Evolutionary conservation across 2,329 filamentous ascomycete genomes (phyloP), one percentile per base, ranked within the genome.

Genomic region (Fusarium mundagurra): DNA sequence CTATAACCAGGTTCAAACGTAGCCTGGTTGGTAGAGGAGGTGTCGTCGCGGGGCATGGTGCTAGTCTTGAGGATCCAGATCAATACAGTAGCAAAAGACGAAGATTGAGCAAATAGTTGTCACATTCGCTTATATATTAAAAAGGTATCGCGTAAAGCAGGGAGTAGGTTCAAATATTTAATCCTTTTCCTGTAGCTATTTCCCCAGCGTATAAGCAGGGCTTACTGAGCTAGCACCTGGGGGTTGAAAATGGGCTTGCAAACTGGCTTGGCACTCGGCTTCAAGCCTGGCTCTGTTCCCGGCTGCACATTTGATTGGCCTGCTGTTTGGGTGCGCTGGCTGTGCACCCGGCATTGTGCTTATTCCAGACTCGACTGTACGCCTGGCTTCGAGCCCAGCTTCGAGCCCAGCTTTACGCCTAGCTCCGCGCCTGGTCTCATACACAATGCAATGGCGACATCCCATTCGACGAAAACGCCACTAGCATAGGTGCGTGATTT

Each of bases 101-200:
- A 17, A 22, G 12, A 9, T 48, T 22, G 20, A 22, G 10, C 13
- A 11, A 48, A 48, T 2, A 6, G 9, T 6, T 8, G 27, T 6
- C 14, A 14, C 0, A 17, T 48, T 4, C 17, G 14, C 45, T 48
- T 31, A 39, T 39, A 22, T 39, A 39, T 1, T 22, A 22, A 5
- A 31, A 22, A 22, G 3, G 6, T 1, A 31, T 48, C 6, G 6
- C 14, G 45, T 20, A 14, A 5, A 17, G 20, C 11, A 3, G 1
- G 7, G 3, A 3, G 2, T 17, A 48, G 14, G 7, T 17, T 17
- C 4, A 12, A 17, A 6, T n/a, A 1, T n/a, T 0, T n/a, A 6
- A 31, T n/a, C 6, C 6, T 2, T n/a, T n/a, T 6, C 10, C 4
- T 6, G 10, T 3, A 3, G 14, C 11, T 31, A 3, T 31, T 9